Conservation (phyloP, 1,284 basidiomycete genomes). For the Marasmius sp. region DNA sequence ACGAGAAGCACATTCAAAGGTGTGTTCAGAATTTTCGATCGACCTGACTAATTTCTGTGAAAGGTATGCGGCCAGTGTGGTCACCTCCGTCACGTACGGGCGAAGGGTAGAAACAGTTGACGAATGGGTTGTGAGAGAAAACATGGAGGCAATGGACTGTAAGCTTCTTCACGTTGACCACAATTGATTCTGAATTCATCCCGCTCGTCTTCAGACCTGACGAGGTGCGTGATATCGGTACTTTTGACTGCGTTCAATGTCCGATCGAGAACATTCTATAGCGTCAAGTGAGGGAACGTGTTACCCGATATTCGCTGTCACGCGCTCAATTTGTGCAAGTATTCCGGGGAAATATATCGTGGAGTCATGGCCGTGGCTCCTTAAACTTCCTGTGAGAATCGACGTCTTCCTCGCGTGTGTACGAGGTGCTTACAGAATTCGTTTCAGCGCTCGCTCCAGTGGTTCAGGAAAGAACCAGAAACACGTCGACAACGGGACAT, state of each 20-base stretch:
- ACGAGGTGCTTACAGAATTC: slow-evolving; percentile 3
- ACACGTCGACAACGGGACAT: slow-evolving; percentile 40
- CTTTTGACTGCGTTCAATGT: background rate
- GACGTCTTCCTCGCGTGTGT: background rate
- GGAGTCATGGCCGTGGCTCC: slow-evolving; percentile 49
- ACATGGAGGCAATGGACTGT: slow-evolving; percentile 44
- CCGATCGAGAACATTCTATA: slow-evolving; percentile 12
- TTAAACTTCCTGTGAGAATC: slow-evolving; percentile 40
- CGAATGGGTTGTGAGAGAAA: slow-evolving; percentile 47
- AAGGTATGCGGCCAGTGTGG: slow-evolving; percentile 48
- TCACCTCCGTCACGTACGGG: slow-evolving; percentile 47
- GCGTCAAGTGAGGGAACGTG: slow-evolving; percentile 31
- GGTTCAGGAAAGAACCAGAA: slow-evolving; percentile 45
- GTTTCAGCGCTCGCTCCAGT: slow-evolving; percentile 35
- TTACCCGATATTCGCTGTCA: background rate
- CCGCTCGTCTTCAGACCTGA: slow-evolving; percentile 28
- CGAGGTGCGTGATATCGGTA: slow-evolving; percentile 27
- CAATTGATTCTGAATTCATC: background rate
- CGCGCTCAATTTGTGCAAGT: slow-evolving; percentile 22
- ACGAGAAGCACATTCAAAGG: slow-evolving; percentile 45
- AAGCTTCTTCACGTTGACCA: slow-evolving; percentile 15
- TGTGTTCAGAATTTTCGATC: slow-evolving; percentile 11
- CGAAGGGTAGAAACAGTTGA: slow-evolving; percentile 43
- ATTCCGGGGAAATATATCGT: slow-evolving; percentile 56
- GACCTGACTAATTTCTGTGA: background rate